These are phyloP conservation scores for Coriaria nepalensis DNA, from an alignment of 306 rosid genomes.

Conservation along the genomic window DNA sequence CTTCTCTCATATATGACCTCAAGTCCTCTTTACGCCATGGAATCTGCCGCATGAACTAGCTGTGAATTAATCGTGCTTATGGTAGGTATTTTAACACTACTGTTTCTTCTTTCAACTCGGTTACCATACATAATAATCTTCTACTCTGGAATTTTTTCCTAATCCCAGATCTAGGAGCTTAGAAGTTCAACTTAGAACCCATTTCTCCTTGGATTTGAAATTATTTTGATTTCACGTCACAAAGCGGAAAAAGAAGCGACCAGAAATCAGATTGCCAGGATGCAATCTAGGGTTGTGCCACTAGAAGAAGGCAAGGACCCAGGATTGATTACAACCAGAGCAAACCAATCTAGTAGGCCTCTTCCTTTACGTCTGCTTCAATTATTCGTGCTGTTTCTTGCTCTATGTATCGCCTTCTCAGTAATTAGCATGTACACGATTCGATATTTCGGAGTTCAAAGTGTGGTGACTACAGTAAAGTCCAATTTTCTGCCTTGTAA, in stretches of 20 bases:
- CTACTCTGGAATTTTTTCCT: not conserved
- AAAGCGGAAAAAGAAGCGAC: not conserved
- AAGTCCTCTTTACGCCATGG: too few species aligned
- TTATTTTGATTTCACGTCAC: not conserved
- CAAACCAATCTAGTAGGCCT: slow-evolving; percentile 34
- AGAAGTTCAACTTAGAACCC: not conserved
- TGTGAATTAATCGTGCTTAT: too few species aligned
- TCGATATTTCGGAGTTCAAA: slow-evolving; percentile 59
- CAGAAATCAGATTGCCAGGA: slow-evolving; percentile 26
- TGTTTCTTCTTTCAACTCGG: too few species aligned
- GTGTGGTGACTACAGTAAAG: slow-evolving; percentile 28
- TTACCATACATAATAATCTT: too few species aligned
- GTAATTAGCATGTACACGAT: slow-evolving; percentile 51
- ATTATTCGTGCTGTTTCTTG: slow-evolving; percentile 48
- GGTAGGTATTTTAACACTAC: too few species aligned
- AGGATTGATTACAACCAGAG: slow-evolving; percentile 19
- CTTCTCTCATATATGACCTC: too few species aligned
- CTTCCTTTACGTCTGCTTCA: slow-evolving; percentile 49
- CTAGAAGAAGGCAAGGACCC: slow-evolving; percentile 70
- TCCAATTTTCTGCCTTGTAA: slow-evolving; percentile 55
- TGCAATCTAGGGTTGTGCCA: slow-evolving; percentile 59
- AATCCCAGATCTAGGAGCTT: not conserved
- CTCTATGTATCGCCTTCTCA: slow-evolving; percentile 51
- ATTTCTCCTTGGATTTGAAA: not conserved
- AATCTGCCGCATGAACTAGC: too few species aligned